phyloP scores from a whole-genome alignment of 768 basidiomycete species.

The Tricholoma flavovirens region DNA sequence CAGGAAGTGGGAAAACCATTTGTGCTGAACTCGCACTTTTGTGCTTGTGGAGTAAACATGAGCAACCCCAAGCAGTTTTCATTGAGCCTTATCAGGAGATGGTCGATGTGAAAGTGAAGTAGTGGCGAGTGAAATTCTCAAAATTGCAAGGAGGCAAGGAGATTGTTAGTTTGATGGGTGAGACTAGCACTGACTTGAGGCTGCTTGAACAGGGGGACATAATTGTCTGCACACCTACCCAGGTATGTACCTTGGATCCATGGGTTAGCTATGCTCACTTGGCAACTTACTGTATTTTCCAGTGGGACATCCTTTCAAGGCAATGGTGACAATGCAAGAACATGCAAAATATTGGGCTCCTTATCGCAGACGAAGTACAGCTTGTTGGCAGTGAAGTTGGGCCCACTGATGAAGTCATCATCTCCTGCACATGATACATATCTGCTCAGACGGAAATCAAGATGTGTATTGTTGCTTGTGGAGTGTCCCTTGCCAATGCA shows the following conservation, averaged over 20 bases:
- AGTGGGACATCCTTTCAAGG: constrained; percentile 95
- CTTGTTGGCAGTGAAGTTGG: too few species aligned
- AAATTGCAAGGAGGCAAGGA: constrained; percentile 86
- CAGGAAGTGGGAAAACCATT: constrained; percentile 95
- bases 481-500: too few species aligned
- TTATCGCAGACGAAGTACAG: too few species aligned
- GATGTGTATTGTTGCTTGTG: too few species aligned
- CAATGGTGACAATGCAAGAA: constrained; percentile 97
- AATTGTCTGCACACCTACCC: constrained; percentile 88
- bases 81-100: constrained; percentile 97
- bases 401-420: too few species aligned
- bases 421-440: too few species aligned
- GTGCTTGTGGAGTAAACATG: constrained; percentile 87
- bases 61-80: constrained; percentile 82
- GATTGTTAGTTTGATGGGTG: constrained; percentile 90
- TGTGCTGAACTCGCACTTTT: constrained; percentile 95
- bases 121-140: constrained; percentile 86
- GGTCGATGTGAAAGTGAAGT: constrained; percentile 84
- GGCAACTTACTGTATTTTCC: background rate
- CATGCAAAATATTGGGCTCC: too few species aligned
- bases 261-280: too few species aligned
- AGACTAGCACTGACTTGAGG: constrained; percentile 87
- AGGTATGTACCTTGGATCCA: constrained; percentile 43
- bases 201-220: constrained; percentile 88
- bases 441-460: too few species aligned